Evolutionary conservation across 164 flowering plant genomes (phyloP), one percentile per base, ranked within the genome.

Genomic region (Berberis vulgaris): DNA sequence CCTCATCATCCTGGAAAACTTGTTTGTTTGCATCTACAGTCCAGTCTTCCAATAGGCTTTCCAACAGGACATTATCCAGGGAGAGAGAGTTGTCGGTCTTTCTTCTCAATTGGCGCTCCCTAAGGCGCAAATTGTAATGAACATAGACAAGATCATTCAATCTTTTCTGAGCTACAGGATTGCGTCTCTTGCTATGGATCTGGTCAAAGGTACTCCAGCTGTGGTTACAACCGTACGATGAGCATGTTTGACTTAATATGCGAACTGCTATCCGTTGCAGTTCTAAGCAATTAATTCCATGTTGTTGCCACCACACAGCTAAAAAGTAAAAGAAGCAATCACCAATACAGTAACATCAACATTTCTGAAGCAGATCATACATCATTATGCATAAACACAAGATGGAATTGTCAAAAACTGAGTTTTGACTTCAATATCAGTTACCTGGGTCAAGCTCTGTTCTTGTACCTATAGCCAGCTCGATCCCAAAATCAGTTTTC

Each of bases 221-320:
- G 69, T 86, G 94, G 63, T 86, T 87, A 77, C 87, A 86, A 7
- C 86, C 97, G 68, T 80, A 73, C 58, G 89, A 83, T 41, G 94
- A 83, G 72, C 97, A 87, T 10, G 91, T 81, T 74, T 90, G 97
- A 72, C 91, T 86, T 71, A 89, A 70, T 76, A 90, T 82, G 53
- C 91, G 86, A 47, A 87, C 79, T 60, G 94, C 90, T 65, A 90
- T 81, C 41, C 82, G 70, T 64, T 84, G 97, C 50, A 90, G 80
- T 73, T 87, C 86, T 60, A 85, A 72, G 77, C 93, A 85, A 73
- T 82, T 81, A 72, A 91, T 86, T 65, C 97, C 76, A 73, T 91
- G 96, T 57, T 89, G 91, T 75, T 88, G 90, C 98, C 98, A 91
- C 98, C 98, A 91, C 49, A 88, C 84, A 75, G 96, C 97, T 91